Evolutionary conservation across 495 filamentous ascomycete species (phyloP), one percentile per base, ranked within the genome.

Genomic region (Neurospora sp.): DNA sequence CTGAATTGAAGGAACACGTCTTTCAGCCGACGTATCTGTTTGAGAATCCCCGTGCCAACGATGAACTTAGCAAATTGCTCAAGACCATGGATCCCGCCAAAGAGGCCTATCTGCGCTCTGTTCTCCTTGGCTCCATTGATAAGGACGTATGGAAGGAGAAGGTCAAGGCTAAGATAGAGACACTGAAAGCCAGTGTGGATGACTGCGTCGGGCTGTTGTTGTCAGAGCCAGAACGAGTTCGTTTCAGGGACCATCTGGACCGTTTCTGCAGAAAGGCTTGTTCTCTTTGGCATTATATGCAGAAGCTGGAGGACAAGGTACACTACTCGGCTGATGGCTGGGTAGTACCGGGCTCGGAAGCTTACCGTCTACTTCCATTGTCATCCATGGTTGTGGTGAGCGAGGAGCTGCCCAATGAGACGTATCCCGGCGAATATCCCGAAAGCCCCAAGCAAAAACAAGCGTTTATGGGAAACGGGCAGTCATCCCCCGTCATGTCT

Each of bases 1-100:
- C 40, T 0, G 76, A 76, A 17, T 27, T 79, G 0, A 7, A 8
- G 3, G 6, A 68, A 0, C 44, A 73, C 68, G 70, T 78, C 44
- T 80, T 80, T 61, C 76, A 75, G 5, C 76, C 77, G 3, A 74
- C 61, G 4, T 76, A 78, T 38, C 38, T 78, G 14, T 31, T 75
- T 3, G 44, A 61, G 9, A 35, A 75, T 10, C 27, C 35, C 14
- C 53, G 53, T 4, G 53, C 53, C 53, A 65, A 65, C 14, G 16
- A 45, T 0, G 71, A 69, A 8, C 45, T 79, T 1, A 42, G 45
- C 1, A 6, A 22, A 0, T 20, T 76, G 2, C 40, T 80, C 9
- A n/a, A 48, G 0, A 65, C 53, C 14, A 65, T 65, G 6, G 39
- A 72, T 6, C 73, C 78, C 0, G 73, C 69, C 22, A 31, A 69